Evolutionary conservation across 768 basidiomycete species (phyloP), one percentile per base, ranked within the genome.

Genomic region (Vararia minispora): DNA sequence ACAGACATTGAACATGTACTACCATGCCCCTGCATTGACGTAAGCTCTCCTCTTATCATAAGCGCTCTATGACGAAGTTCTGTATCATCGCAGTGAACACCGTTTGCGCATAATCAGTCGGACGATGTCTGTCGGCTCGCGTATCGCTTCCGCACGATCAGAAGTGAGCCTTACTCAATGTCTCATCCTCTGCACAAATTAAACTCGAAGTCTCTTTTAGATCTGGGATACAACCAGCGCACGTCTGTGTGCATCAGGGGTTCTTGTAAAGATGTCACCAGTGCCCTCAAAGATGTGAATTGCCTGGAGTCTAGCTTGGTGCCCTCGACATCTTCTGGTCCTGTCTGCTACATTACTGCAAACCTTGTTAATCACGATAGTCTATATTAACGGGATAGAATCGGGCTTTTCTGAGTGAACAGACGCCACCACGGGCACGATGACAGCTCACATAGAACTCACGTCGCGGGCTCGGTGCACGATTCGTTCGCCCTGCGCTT

Each of bases 231-330:
- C 13, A 13, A 40, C 39, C 12, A 14, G 27, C 24, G 16, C 27
- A 7, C 39, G 39, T 20, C 33, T 40, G 16, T 16, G 33, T 8
- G 39, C 39, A 3, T 26, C 32, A 5, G 39, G 32, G 2, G 24
- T 27, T 12, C 39, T 27, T 14, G n/a, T 34, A 10, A 40, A 33
- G 39, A 40, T 40, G 39, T n/a, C n/a, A n/a, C n/a, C n/a, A n/a
- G n/a, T n/a, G n/a, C n/a, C n/a, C n/a, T n/a, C n/a, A n/a, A n/a
- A n/a, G n/a, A n/a, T n/a, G n/a, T n/a, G n/a, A n/a, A n/a, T n/a
- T n/a, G n/a, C n/a, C n/a, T n/a, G n/a, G n/a, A n/a, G n/a, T n/a
- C n/a, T n/a, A n/a, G n/a, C n/a, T n/a, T n/a, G n/a, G n/a, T n/a
- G n/a, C n/a, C n/a, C n/a, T n/a, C n/a, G n/a, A n/a, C n/a, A n/a